Conservation (phyloP, 2,329 filamentous ascomycete genomes). For the Exophiala sp. region DNA sequence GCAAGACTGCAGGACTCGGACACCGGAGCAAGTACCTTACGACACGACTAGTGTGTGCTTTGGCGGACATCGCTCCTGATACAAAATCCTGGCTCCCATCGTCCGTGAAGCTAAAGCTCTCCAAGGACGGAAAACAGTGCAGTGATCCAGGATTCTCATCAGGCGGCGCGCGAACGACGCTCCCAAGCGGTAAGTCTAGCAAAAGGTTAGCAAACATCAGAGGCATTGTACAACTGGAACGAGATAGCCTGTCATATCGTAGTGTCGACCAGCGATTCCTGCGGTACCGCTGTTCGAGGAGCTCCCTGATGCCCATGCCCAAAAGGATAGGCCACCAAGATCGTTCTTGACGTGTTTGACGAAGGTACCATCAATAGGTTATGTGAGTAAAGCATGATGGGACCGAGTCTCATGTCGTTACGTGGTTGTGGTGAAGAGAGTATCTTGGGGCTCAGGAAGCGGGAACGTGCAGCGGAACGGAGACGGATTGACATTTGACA, state of each 20-base stretch:
- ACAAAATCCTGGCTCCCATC: too few species aligned
- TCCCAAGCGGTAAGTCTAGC: conserved; percentile 15
- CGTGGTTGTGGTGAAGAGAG: conserved; percentile 1
- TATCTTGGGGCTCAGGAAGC: conserved; percentile 13
- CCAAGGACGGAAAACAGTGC: too few species aligned
- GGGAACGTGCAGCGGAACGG: conserved; percentile 14
- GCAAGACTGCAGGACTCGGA: not conserved
- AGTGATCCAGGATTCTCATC: not conserved
- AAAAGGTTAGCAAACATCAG: conserved; percentile 22
- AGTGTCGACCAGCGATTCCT: conserved; percentile 2
- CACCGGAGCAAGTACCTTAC: not conserved
- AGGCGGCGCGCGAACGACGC: conserved; percentile 8
- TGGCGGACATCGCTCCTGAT: not conserved
- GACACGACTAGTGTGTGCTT: not conserved
- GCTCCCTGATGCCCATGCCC: not conserved
- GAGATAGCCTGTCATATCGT: conserved; percentile 1
- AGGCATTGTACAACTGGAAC: conserved; percentile 14
- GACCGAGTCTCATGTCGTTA: not conserved
- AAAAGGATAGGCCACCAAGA: not conserved
- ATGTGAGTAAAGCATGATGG: not conserved
- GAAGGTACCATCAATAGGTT: not conserved
- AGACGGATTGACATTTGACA: conserved; percentile 19
- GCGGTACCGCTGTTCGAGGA: conserved; percentile 9
- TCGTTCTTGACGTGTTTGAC: not conserved
- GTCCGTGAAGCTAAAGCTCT: too few species aligned